phyloP scores from a whole-genome alignment of 352 stramenopile genomes.

The Globisporangium emineosum region DNA sequence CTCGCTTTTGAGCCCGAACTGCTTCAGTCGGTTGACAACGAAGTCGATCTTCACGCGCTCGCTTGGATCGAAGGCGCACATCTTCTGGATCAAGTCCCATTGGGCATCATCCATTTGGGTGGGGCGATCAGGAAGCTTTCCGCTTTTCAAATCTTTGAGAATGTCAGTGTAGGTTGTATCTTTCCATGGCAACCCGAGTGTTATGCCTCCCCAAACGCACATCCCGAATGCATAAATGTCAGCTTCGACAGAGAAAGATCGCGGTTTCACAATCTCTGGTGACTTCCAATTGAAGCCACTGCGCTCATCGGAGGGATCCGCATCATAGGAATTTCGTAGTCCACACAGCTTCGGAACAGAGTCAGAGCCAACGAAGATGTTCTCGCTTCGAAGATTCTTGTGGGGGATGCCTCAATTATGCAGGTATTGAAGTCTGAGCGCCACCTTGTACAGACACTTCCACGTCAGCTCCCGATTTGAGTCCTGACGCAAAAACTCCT shows the following conservation, averaged over 20 bases:
- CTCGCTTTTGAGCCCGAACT: neutral
- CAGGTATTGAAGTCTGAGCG: neutral
- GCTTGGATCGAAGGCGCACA: neutral
- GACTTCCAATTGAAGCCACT: neutral
- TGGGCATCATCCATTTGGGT: neutral
- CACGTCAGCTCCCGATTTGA: neutral
- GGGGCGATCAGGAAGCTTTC: neutral
- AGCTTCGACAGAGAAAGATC: neutral
- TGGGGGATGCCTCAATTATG: neutral
- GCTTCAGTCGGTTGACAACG: constrained; percentile 3
- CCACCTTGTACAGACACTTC: neutral
- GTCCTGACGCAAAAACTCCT: neutral
- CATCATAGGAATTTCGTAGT: too few relatives aligned
- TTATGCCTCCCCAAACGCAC: constrained; percentile 13
- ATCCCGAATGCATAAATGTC: constrained; percentile 31
- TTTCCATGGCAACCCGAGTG: neutral
- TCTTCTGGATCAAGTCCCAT: neutral
- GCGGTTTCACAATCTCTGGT: neutral
- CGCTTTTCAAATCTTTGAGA: neutral
- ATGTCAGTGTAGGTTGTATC: neutral
- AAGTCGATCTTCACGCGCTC: neutral
- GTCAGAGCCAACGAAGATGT: constrained; percentile 1
- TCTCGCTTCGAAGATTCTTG: neutral
- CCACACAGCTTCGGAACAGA: neutral
- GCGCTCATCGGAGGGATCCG: neutral